Evolutionary conservation across 495 filamentous ascomycete species (phyloP), one percentile per base, ranked within the genome.

Genomic region (Sabuloglossum arenarium): DNA sequence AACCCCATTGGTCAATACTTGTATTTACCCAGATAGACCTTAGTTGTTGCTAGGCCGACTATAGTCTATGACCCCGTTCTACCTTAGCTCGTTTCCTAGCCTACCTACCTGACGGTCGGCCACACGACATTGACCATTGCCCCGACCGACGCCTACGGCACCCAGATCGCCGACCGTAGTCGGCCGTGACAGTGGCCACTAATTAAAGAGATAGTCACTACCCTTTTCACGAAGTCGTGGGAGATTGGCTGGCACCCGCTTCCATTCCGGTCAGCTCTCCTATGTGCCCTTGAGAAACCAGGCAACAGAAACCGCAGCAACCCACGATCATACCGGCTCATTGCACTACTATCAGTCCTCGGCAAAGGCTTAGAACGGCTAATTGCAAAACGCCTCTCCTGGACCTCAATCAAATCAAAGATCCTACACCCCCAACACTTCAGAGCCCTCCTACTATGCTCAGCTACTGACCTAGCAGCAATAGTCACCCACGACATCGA

Each of bases 281-380:
- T 49, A 23, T 49, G 45, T 12, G 45, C 10, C 12, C 21, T 49
- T 5, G 45, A 49, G 12, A 49, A 49, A 28, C 45, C 45, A 23
- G 45, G 45, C 45, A 49, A 49, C 21, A 72, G 49, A 45, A 54
- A 58, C 55, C 37, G 46, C 12, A 57, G 29, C 25, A 59, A 32
- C 58, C 58, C 58, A 5, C 55, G 42, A 12, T 59, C 55, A 49
- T 59, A 59, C 55, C 39, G 58, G 45, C 52, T 55, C 5, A 59
- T 58, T 31, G 27, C 55, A 47, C 42, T 60, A 6, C 56, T 52
- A 46, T 60, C 57, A 51, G 28, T 45, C 25, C 4, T 28, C 45
- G 12, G 45, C 4, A 49, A 49, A 49, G 45, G 45, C 21, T 12
- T 49, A 23, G 45, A 59, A 55, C 57, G 59, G 10, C 43, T 60